A percentile compares a stretch with the other conserved stretches of the same genome.
Evolutionary conservation across 2,329 filamentous ascomycete genomes (phyloP).

Genomic region (Colletotrichum sp.): DNA sequence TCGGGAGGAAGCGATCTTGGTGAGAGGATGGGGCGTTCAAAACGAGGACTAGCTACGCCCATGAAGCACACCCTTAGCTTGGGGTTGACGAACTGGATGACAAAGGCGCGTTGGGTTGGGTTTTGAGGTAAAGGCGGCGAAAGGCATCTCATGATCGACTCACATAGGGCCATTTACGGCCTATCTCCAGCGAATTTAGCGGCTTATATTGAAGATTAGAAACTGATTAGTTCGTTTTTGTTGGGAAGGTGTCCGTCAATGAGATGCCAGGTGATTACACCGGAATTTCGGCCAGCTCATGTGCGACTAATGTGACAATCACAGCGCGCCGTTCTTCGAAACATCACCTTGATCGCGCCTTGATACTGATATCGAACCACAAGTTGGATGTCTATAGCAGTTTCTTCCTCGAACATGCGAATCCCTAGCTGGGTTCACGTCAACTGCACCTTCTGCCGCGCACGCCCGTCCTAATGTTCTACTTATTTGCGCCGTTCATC

Average conservation of each 20-base stretch:
- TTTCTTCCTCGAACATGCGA: neutral
- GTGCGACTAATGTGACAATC: neutral
- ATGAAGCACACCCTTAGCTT: neutral
- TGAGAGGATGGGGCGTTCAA: neutral
- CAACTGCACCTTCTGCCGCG: neutral
- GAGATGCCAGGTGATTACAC: neutral
- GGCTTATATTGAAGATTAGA: neutral
- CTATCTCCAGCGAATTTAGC: neutral
- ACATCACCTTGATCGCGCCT: neutral
- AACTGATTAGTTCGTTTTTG: neutral
- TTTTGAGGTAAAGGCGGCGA: neutral
- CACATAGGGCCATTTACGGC: neutral
- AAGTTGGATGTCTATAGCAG: neutral
- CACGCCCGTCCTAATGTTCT: neutral
- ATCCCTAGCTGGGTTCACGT: neutral
- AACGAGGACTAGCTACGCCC: neutral
- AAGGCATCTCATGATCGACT: neutral
- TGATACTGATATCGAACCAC: neutral
- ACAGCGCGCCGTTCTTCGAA: neutral
- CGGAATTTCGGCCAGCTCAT: neutral
- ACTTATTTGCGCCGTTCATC: neutral
- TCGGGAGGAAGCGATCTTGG: neutral
- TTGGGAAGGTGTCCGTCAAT: neutral
- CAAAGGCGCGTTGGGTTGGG: neutral
- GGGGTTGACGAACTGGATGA: neutral